Evolutionary conservation across 2,329 filamentous ascomycete species (phyloP).

Genomic region (Trichoderma koningiopsis): DNA sequence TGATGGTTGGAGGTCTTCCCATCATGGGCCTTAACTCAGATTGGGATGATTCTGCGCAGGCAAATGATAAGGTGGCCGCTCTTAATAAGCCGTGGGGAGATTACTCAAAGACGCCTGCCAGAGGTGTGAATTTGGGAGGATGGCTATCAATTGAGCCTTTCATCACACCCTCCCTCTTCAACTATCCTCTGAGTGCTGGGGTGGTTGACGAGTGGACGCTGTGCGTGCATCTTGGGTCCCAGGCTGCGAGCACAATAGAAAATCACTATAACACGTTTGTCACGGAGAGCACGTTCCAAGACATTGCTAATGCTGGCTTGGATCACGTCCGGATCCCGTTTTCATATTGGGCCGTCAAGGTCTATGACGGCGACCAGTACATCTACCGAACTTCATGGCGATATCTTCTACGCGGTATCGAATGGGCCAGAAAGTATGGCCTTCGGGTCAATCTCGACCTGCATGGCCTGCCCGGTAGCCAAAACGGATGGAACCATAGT

Average conservation of each 20-base stretch:
- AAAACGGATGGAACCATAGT: constrained; percentile 98
- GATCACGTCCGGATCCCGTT: constrained; percentile 97
- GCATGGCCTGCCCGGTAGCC: constrained; percentile 87
- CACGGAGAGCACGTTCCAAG: constrained; percentile 77
- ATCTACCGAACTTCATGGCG: constrained; percentile 86
- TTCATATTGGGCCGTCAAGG: constrained; percentile 90
- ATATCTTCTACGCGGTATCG: constrained; percentile 88
- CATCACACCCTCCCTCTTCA: constrained; percentile 90
- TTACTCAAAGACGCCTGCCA: constrained; percentile 77
- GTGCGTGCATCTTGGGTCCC: constrained; percentile 66
- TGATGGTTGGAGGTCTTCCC: constrained; percentile 81
- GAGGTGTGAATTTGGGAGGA: constrained; percentile 89
- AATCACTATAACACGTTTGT: constrained; percentile 90
- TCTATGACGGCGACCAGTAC: constrained; percentile 85
- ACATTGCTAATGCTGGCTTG: constrained; percentile 83
- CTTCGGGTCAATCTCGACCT: constrained; percentile 90
- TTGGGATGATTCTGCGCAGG: constrained; percentile 80
- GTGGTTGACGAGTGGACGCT: constrained; percentile 91
- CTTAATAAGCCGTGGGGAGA: constrained; percentile 74
- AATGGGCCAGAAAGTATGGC: constrained; percentile 91
- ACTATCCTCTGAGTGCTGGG: constrained; percentile 61
- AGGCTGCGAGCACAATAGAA: constrained; percentile 72
- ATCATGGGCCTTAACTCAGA: constrained; percentile 83
- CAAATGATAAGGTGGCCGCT: constrained; percentile 79
- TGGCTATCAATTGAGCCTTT: constrained; percentile 95